These are phyloP conservation scores for Phenoliferia sp. DNA, from an alignment of 1,284 basidiomycete genomes.

Conservation along the genomic window DNA sequence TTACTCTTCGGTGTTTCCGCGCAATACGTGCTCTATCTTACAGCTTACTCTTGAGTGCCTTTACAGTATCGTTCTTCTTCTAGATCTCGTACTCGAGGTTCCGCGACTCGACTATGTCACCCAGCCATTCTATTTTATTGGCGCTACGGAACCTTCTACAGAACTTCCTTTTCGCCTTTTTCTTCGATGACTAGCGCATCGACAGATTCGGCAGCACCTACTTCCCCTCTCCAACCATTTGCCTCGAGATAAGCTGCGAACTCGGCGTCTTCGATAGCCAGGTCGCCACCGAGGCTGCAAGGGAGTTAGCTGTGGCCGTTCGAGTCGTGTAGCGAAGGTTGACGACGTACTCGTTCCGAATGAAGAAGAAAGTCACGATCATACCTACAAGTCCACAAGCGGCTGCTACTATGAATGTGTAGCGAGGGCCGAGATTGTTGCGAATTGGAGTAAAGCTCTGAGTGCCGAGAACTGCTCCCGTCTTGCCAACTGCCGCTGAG, in stretches of 20 bases:
- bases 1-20: too few species aligned
- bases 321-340: background rate
- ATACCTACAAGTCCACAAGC: slow-evolving; percentile 61
- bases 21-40: too few species aligned
- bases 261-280: slow-evolving; percentile 61
- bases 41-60: too few species aligned
- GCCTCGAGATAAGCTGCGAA: slow-evolving; percentile 58
- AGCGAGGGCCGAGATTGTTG: slow-evolving; percentile 36
- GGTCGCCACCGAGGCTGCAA: slow-evolving; percentile 50
- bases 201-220: slow-evolving; percentile 51
- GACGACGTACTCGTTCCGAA: slow-evolving; percentile 38
- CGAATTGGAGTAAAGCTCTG: slow-evolving; percentile 47
- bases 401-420: slow-evolving; percentile 67
- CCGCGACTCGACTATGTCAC: too few species aligned
- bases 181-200: slow-evolving; percentile 21
- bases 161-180: background rate
- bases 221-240: slow-evolving; percentile 61
- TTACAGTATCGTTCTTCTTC: too few species aligned
- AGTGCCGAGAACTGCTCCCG: slow-evolving; percentile 69
- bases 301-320: background rate
- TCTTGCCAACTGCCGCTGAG: slow-evolving; percentile 61
- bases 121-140: too few species aligned
- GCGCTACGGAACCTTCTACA: too few species aligned
- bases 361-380: slow-evolving; percentile 62
- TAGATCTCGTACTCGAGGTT: too few species aligned